Conservation (phyloP, 2,329 filamentous ascomycete genomes). For the Triangularia verruculosa region DNA sequence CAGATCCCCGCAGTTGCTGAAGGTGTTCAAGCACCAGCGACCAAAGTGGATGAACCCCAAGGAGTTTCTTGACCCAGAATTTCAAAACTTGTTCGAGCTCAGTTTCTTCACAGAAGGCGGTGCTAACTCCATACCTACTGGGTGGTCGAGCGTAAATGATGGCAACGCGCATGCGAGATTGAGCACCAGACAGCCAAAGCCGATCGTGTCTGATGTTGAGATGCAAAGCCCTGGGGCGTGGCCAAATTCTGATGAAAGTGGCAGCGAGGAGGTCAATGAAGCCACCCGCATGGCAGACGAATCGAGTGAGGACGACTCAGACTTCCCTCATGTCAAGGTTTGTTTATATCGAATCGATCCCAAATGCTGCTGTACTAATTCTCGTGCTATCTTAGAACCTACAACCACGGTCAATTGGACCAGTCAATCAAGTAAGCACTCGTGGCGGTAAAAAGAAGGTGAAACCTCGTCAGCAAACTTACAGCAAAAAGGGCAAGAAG, state of each 20-base stretch:
- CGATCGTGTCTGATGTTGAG: constrained; percentile 45
- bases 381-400: constrained; percentile 15
- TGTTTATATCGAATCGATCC: constrained; percentile 13
- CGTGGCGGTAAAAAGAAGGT: constrained; percentile 46
- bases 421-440: constrained; percentile 24
- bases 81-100: constrained; percentile 75
- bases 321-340: constrained; percentile 36
- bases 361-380: constrained; percentile 1
- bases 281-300: constrained; percentile 58
- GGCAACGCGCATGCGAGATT: constrained; percentile 56
- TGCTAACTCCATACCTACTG: constrained; percentile 62
- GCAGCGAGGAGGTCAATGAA: constrained; percentile 45
- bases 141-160: constrained; percentile 63
- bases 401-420: constrained; percentile 7
- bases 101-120: constrained; percentile 60
- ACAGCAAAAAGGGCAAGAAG: constrained; percentile 50
- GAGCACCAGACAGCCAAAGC: constrained; percentile 45
- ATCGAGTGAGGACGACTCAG: constrained; percentile 53
- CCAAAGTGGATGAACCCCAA: constrained; percentile 53
- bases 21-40: constrained; percentile 47
- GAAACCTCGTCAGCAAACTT: constrained; percentile 42
- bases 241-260: constrained; percentile 50
- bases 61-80: constrained; percentile 57
- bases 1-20: constrained; percentile 30
- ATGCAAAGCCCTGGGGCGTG: constrained; percentile 47